Base-by-base conservation (phyloP, 2,329 filamentous ascomycete species). In the Colletotrichum higginsianum region DNA sequence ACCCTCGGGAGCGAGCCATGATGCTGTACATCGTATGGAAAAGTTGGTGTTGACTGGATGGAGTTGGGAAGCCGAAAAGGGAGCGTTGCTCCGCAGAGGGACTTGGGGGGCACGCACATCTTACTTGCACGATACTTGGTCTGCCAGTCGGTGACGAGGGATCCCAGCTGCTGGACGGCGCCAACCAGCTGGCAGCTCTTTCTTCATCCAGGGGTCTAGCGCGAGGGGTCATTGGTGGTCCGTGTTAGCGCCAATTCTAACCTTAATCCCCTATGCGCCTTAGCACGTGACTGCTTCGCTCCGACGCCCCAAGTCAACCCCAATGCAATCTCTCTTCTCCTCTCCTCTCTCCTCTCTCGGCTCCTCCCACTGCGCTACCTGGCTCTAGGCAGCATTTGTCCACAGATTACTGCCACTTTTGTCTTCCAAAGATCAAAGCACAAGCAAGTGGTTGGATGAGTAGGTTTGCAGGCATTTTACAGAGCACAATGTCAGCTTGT, bases 231-330 rank as follows among this genome's bases (percentile, higher is more conserved):
- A 35, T 30, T 1, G 0, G 40, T 61, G 64, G 52, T 6, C 46
- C 57, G 44, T 71, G 63, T 57, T 57, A 35, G 56, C 67, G 50
- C 67, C 63, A 62, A 8, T 53, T n/a, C 35, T 67, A 71, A 71
- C 63, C 67, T 71, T 71, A 71, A 62, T 56, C 55, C 18, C 35
- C 30, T 35, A n/a, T 55, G 40, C 23, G 42, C 12, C 6, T 21
- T 13, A 18, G 21, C 67, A 71, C 67, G 67, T 71, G 67, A 71
- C 16, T 8, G 16, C 2, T n/a, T 12, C 44, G 11, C 11, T 2
- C 38, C 44, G 16, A 38, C 35, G 35, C 35, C 35, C 35, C 35
- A 40, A 13, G 23, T 26, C 16, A 5, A 26, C 12, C 21, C 52
- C 13, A 11, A 13, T 40, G 50, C 18, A 11, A 49, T 47, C 18